Conservation (phyloP, 805 yeast species). For the Priceomyces castillae region DNA sequence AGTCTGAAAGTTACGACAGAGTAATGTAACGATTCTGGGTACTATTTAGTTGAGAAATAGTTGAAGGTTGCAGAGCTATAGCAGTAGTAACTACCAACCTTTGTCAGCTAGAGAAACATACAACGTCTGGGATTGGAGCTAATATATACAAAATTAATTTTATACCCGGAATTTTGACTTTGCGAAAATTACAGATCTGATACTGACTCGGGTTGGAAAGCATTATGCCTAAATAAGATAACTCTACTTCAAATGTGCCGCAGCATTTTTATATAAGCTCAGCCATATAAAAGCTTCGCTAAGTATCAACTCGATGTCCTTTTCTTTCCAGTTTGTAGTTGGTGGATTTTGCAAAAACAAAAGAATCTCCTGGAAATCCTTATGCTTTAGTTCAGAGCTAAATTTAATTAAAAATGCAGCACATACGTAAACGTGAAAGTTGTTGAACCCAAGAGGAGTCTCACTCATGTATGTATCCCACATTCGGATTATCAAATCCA, state of each 20-base stretch:
- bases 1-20: not conserved
- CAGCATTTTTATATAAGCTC: slow-evolving; percentile 82
- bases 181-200: slow-evolving; percentile 2
- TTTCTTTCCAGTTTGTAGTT: slow-evolving; percentile 79
- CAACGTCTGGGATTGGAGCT: not conserved
- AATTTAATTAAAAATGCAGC: slow-evolving; percentile 93
- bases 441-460: slow-evolving; percentile 75
- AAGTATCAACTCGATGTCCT: slow-evolving; percentile 84
- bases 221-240: not conserved
- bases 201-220: slow-evolving; percentile 5
- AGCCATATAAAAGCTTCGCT: slow-evolving; percentile 99
- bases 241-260: slow-evolving; percentile 69
- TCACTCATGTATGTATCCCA: slow-evolving; percentile 94
- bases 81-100: not conserved
- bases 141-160: not conserved
- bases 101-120: not conserved
- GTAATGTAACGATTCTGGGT: slow-evolving; percentile 4
- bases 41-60: not conserved
- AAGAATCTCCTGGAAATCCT: slow-evolving; percentile 94
- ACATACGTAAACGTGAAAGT: slow-evolving; percentile 94
- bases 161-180: not conserved
- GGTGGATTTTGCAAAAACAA: slow-evolving; percentile 90
- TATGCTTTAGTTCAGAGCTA: slow-evolving; percentile 68
- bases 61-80: not conserved
- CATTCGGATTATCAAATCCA: slow-evolving; percentile 81